A percentile compares a stretch with the other conserved stretches of the same genome.
Conservation (phyloP, 129 eudicot genomes). For the carrot (Daucus carota) region DH1_v3.0 NC_030381.2:54058501-54059000, state of each 20-base stretch:
- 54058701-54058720: background rate
- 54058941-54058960: background rate
- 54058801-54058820: background rate
- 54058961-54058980: background rate
- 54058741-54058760: background rate
- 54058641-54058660: constrained; percentile 43
- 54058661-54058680: constrained; percentile 74
- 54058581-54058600: constrained; percentile 68
- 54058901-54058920: background rate
- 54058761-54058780: background rate
- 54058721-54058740: background rate
- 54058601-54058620: constrained; percentile 90
- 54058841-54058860: background rate
- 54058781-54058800: background rate
- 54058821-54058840: background rate
- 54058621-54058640: constrained; percentile 84
- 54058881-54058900: background rate
- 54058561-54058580: constrained; percentile 78
- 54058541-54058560: constrained; percentile 51
- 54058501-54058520: constrained; percentile 20
- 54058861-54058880: background rate
- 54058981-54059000: background rate
- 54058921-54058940: background rate
- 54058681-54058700: constrained; percentile 11
- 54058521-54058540: constrained; percentile 53